Evolutionary conservation across 2,329 filamentous ascomycete species (phyloP), one percentile per base, ranked within the genome.

Genomic region (Leptographium lundbergii): DNA sequence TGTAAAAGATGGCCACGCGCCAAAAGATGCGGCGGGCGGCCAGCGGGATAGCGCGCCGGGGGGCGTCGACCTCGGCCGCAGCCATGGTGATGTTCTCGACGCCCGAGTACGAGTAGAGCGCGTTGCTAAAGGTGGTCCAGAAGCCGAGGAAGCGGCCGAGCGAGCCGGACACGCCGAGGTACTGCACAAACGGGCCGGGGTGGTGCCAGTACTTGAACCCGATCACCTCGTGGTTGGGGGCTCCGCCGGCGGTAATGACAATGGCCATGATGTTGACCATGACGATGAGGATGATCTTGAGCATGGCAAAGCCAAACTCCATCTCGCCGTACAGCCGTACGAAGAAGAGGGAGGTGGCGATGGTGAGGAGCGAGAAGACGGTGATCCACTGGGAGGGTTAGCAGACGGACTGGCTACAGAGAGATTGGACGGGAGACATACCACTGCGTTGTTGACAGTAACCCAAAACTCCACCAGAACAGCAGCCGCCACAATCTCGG

Each of bases 401-500:
- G n/a, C 6, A 39, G 34, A 42, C 1, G 19, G 32, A 6, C 4
- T 22, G n/a, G 6, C n/a, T 34, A 14, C n/a, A 42, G 17, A 10
- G 7, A 6, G 19, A 22, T 24, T 4, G 11, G 9, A 11, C 9
- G 1, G 24, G 7, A n/a, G 6, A 45, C 52, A 0, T 52, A 59
- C 57, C 4, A 57, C 50, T 1, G 85, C 80, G 39, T 85, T 82
- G 64, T 87, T 86, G 0, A 59, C 36, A 3, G 57, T 57, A 2
- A 24, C 32, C 59, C 87, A 90, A 70, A 88, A 88, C 50, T 75
- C 56, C 39, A 69, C 59, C 29, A 88, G 72, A 57, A 80, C 80
- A 60, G 86, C 69, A 50, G 87, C 80, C 14, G 87, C 73, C 2
- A 80, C 69, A 60, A 86, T 79, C 66, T 85, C 62, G 53, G 59